phyloP scores from a whole-genome alignment of 2,329 filamentous ascomycete species.

The Nemania serpens region DNA sequence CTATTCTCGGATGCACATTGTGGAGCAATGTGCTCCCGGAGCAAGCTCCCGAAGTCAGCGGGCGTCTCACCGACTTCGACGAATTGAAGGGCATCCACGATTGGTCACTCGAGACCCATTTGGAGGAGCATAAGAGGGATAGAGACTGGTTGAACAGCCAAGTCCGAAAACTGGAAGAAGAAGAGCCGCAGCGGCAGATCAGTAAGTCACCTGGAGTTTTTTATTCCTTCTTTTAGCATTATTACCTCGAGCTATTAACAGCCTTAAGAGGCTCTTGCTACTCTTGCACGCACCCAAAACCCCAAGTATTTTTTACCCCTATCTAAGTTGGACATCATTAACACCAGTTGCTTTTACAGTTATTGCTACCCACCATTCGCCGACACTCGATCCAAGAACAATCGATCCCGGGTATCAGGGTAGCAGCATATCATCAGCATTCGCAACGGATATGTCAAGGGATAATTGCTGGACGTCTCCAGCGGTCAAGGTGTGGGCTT shows the following conservation, averaged over 20 bases:
- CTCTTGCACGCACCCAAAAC: too few species aligned
- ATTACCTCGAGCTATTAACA: too few species aligned
- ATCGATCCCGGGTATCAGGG: background rate
- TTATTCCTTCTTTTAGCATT: too few species aligned
- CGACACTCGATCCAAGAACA: constrained; percentile 12
- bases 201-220: background rate
- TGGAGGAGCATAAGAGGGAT: constrained; percentile 13
- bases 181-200: constrained; percentile 14
- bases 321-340: too few species aligned
- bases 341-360: background rate
- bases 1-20: constrained; percentile 18
- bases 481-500: constrained; percentile 12
- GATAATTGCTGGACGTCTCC: constrained; percentile 15
- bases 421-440: constrained; percentile 14
- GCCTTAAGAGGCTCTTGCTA: too few species aligned
- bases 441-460: constrained; percentile 14
- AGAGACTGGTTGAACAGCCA: constrained; percentile 14
- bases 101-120: constrained; percentile 14
- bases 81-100: constrained; percentile 8
- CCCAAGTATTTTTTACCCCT: too few species aligned
- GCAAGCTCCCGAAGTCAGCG: constrained; percentile 9
- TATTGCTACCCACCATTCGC: constrained; percentile 15
- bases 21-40: constrained; percentile 7
- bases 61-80: constrained; percentile 11
- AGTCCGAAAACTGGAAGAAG: constrained; percentile 10